These are phyloP conservation scores for Calonectria crousiana DNA, from an alignment of 2,329 filamentous ascomycete species.

Conservation along the genomic window DNA sequence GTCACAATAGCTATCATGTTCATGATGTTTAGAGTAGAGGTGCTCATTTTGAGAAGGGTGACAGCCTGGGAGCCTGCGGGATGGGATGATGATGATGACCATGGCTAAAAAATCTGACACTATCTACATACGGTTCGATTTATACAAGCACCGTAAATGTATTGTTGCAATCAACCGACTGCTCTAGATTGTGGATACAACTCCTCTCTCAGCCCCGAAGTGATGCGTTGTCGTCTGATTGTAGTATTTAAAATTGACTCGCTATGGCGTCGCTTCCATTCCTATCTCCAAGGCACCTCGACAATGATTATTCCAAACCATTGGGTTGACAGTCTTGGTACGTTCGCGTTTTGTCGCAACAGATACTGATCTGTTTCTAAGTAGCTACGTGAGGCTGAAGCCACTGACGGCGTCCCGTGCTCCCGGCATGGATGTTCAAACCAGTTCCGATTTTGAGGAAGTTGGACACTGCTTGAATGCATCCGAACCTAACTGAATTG, in stretches of 20 bases:
- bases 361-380: neutral
- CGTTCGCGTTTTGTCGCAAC: neutral
- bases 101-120: too few relatives aligned
- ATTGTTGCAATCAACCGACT: too few relatives aligned
- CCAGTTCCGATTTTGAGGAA: neutral
- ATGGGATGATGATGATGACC: too few relatives aligned
- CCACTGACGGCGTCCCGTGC: conserved; percentile 4
- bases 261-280: neutral
- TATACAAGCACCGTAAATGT: too few relatives aligned
- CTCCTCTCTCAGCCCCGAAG: too few relatives aligned
- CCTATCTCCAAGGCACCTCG: neutral
- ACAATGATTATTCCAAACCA: neutral
- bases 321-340: neutral
- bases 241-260: neutral
- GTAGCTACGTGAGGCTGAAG: neutral
- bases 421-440: neutral
- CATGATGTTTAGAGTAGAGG: too few relatives aligned
- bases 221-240: too few relatives aligned
- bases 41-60: too few relatives aligned
- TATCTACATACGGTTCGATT: too few relatives aligned
- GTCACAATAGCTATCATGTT: too few relatives aligned
- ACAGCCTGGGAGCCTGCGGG: too few relatives aligned
- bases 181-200: too few relatives aligned
- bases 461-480: neutral
- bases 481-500: neutral